Base-by-base conservation (phyloP, 495 filamentous ascomycete species). In the Penicillium ochrochloron region DNA sequence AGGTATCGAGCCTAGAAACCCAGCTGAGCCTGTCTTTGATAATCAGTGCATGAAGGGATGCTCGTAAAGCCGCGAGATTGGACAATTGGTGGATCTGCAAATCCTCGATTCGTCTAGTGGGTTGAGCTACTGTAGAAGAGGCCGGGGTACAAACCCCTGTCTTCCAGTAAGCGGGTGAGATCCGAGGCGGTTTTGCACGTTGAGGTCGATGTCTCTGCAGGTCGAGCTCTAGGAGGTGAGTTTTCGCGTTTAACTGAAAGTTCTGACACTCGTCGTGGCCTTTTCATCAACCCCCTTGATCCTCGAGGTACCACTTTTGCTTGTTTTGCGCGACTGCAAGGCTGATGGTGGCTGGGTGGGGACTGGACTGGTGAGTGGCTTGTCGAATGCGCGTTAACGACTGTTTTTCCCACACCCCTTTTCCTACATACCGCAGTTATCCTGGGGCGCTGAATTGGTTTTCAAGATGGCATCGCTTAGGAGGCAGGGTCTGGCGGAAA, bases 51-150 rank as follows among this genome's bases (percentile, higher is more conserved):
- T 19, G 17, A 31, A 56, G 53, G 53, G 53, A 23, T 37, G 53
- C 7, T 2, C 51, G 11, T 14, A 23, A 31, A 31, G 3, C 50
- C 11, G 12, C 0, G 51, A 54, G 51, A 54, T 33, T 17, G 27
- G 27, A 12, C 12, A 14, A 1, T 34, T 7, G 19, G 53, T 35
- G 53, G 53, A 37, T 14, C 53, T 37, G 53, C 53, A 56, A 56
- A 56, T 56, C 33, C 17, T 56, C 53, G 53, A 56, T 56, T 56
- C 31, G 25, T 56, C 53, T 56, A 34, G 53, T 25, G 53, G 33
- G 53, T 17, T 31, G 53, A 33, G 53, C 29, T 56, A 41, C 12
- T 41, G 15, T 41, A 21, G 3, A 35, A 37, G n/a, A 15, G 53
- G 33, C 53, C 53, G 33, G 33, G 21, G 44, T 11, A 25, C n/a